Base-by-base conservation (phyloP, 2,329 filamentous ascomycete species). In the Tolypocladium guangdongense region DNA sequence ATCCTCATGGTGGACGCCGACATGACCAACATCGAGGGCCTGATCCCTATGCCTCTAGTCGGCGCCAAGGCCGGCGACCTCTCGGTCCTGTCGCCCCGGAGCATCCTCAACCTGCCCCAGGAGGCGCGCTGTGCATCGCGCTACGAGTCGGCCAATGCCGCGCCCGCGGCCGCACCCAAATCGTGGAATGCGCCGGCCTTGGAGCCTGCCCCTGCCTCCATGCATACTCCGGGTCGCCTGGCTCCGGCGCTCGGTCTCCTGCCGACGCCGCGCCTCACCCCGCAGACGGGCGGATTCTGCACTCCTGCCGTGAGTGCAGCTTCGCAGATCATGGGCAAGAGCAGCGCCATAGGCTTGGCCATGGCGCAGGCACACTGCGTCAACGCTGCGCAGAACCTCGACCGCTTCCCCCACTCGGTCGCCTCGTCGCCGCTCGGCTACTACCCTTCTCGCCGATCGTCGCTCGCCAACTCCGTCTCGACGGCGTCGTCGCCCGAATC, bases 401-500 rank as follows among this genome's bases (percentile, higher is more conserved):
- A 84, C 54, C 75, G 77, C 58, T 79, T 79, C 71, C 74, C 76
- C 47, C 64, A 64, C 24, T 67, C 71, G 16, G 68, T 70, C 54
- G 72, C 71, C 4, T 75, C 77, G 4, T 83, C 82, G 22, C 80
- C 81, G 30, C 73, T 76, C 60, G 71, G 70, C 60, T 65, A 76
- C 60, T 64, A 60, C 50, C 70, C 73, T 2, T 68, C 72, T 38
- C 81, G 82, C 56, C 80, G 81, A 56, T 83, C 81, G 16, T 84
- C 82, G 18, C 76, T 84, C 56, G 81, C 81, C 64, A 82, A 77
- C 63, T 82, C 82, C 20, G 71, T 82, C 60, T 85, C 82, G 30
- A 80, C 78, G 33, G 77, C 78, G 36, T 85, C 82, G 55, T 85
- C 82, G 32, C 82, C 82, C 57, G 82, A 85, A 63, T 85, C 82